phyloP scores from a whole-genome alignment of 495 filamentous ascomycete species.

The Durotheca rogersii region DNA sequence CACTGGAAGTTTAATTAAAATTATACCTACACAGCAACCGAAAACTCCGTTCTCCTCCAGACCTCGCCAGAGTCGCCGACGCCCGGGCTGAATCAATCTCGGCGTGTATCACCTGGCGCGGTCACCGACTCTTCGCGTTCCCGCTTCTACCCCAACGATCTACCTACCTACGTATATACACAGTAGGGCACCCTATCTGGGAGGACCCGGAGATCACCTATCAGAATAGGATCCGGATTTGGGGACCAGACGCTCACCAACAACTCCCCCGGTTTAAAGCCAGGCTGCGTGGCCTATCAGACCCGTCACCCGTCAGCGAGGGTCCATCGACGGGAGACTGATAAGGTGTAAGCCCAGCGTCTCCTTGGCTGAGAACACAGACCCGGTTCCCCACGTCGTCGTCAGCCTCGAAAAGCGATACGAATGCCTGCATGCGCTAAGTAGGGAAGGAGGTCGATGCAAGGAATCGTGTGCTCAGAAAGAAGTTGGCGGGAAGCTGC shows the following conservation, averaged over 20 bases:
- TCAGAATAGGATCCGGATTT: not conserved
- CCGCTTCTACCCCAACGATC: too few species aligned
- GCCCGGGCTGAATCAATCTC: too few species aligned
- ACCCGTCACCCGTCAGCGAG: conserved; percentile 5
- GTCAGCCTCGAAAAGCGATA: conserved; percentile 19
- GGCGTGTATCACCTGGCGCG: too few species aligned
- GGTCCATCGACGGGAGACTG: conserved; percentile 10
- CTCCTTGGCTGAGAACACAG: conserved; percentile 16
- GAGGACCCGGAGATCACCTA: not conserved
- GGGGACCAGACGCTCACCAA: conserved; percentile 7
- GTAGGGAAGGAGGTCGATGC: too few species aligned
- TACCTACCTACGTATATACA: too few species aligned
- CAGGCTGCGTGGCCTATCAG: too few species aligned
- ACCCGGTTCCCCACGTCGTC: conserved; percentile 11
- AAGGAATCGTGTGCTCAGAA: conserved; percentile 2
- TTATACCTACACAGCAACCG: too few species aligned
- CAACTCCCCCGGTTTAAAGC: conserved; percentile 11
- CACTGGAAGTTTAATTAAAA: too few species aligned
- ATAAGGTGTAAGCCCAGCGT: conserved; percentile 18
- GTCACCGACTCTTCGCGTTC: too few species aligned
- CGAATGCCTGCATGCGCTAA: conserved; percentile 24
- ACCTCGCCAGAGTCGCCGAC: too few species aligned
- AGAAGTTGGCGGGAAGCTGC: conserved; percentile 21
- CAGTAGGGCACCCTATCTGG: too few species aligned
- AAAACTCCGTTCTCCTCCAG: too few species aligned